Conservation (phyloP, 768 basidiomycete species). For the Tylopilus subfusipes region DNA sequence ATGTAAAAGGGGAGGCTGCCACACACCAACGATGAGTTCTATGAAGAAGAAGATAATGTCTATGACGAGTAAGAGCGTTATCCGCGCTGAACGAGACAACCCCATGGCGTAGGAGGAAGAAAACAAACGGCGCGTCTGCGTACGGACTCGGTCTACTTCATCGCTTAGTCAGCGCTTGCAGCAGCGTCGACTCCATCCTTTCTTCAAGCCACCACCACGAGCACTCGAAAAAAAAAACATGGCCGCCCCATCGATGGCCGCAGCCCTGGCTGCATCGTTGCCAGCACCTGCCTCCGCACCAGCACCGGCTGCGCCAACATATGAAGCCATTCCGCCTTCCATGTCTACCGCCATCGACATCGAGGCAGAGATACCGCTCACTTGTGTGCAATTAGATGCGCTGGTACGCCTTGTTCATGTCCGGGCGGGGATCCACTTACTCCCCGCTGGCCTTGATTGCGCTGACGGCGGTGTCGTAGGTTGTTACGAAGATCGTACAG, state of each 20-base stretch:
- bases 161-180: constrained; percentile 25
- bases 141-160: background rate
- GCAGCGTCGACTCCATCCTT: too few species aligned
- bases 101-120: constrained; percentile 23
- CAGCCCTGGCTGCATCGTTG: constrained; percentile 81
- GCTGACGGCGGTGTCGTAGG: constrained; percentile 45
- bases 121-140: too few species aligned
- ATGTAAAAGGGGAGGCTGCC: constrained; percentile 9
- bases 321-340: constrained; percentile 87
- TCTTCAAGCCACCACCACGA: background rate
- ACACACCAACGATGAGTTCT: constrained; percentile 74
- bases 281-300: constrained; percentile 59
- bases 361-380: constrained; percentile 83
- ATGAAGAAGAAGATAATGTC: constrained; percentile 86
- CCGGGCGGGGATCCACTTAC: constrained; percentile 3
- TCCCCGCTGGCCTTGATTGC: background rate
- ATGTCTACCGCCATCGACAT: constrained; percentile 94
- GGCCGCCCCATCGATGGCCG: constrained; percentile 86
- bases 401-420: constrained; percentile 52
- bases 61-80: constrained; percentile 74
- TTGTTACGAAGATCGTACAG: constrained; percentile 90
- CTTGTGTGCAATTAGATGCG: constrained; percentile 78
- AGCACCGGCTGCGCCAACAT: constrained; percentile 59
- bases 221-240: constrained; percentile 31
- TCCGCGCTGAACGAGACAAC: constrained; percentile 67